Conservation (phyloP, 2,329 filamentous ascomycete species). For the Lecanicillium sp. region DNA sequence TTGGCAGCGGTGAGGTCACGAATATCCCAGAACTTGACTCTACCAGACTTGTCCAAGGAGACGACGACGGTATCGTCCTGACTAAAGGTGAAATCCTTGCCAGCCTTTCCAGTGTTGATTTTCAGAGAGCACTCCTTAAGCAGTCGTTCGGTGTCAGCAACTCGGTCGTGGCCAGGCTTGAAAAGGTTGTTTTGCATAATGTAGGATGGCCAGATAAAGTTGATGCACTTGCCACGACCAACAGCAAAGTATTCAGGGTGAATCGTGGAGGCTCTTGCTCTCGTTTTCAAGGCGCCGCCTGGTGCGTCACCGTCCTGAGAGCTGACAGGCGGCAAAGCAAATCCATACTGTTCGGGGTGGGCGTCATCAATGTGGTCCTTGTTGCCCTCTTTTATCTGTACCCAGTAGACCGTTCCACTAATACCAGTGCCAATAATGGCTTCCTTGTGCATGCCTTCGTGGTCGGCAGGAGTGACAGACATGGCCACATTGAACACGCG, state of each 20-base stretch:
- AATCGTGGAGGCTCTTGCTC: constrained; percentile 79
- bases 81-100: constrained; percentile 96
- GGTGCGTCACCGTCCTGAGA: constrained; percentile 84
- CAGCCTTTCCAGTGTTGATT: constrained; percentile 95
- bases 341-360: constrained; percentile 74
- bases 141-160: constrained; percentile 81
- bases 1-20: constrained; percentile 58
- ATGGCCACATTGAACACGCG: constrained; percentile 91
- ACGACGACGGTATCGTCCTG: constrained; percentile 93
- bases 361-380: constrained; percentile 73
- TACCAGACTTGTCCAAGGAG: constrained; percentile 91
- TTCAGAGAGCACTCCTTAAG: constrained; percentile 80
- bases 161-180: constrained; percentile 54
- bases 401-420: constrained; percentile 96
- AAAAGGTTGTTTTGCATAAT: constrained; percentile 56
- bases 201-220: constrained; percentile 67
- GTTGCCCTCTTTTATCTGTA: constrained; percentile 65
- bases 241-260: constrained; percentile 94
- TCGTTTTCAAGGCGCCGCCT: constrained; percentile 89
- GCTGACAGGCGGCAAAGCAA: constrained; percentile 80
- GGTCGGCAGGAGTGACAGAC: constrained; percentile 56
- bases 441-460: constrained; percentile 55
- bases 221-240: constrained; percentile 90
- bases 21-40: constrained; percentile 98
- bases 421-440: constrained; percentile 87